Conservation (phyloP, 805 yeast genomes). For the Clavispora phyllophila region DNA sequence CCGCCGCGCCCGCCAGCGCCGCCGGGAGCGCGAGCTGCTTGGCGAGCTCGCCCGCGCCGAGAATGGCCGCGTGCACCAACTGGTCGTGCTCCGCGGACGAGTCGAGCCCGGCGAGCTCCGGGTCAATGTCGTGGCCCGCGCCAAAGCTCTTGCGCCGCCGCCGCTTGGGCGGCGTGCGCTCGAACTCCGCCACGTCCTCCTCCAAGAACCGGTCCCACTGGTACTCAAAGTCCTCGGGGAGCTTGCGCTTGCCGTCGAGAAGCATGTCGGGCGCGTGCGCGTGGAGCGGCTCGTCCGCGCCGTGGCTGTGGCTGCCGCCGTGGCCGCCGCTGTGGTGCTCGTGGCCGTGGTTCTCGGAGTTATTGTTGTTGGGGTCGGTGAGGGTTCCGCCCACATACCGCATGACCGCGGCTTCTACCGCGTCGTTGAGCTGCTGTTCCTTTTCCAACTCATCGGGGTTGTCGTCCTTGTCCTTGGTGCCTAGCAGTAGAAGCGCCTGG, state of each 20-base stretch:
- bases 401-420: conserved; percentile 78
- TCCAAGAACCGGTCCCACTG: conserved; percentile 42
- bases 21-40: conserved; percentile 27
- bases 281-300: background rate
- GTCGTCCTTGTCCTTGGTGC: conserved; percentile 20
- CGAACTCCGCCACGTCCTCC: conserved; percentile 19
- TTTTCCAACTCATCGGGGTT: conserved; percentile 9
- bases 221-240: conserved; percentile 38
- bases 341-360: background rate
- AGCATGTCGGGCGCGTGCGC: conserved; percentile 3
- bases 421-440: conserved; percentile 40
- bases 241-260: conserved; percentile 7
- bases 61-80: conserved; percentile 64
- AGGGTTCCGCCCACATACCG: conserved; percentile 64
- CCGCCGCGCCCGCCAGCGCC: background rate
- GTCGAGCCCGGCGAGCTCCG: conserved; percentile 34
- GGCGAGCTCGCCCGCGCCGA: conserved; percentile 63
- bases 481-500: conserved; percentile 39
- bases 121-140: conserved; percentile 26
- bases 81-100: conserved; percentile 51
- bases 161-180: conserved; percentile 10
- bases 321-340: conserved; percentile 7
- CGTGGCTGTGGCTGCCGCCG: background rate
- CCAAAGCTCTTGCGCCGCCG: conserved; percentile 6
- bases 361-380: conserved; percentile 11